These are phyloP conservation scores for Biscutella laevigata DNA, from an alignment of 441 rosid genomes.

Conservation along the genomic window DNA sequence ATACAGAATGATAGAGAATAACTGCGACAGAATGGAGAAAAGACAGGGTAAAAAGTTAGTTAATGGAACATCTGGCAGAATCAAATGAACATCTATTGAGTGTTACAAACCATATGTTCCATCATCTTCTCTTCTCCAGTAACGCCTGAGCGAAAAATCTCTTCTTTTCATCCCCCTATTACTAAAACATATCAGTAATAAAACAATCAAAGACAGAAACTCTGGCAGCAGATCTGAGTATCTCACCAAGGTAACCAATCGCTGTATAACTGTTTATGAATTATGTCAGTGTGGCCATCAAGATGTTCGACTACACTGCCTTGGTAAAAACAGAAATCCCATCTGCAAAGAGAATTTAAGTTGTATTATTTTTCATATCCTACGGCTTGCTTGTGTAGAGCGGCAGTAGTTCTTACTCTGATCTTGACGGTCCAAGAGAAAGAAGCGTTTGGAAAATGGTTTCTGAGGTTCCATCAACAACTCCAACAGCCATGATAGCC, in stretches of 20 bases:
- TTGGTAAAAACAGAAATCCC: constrained; percentile 96
- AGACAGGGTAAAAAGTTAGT: neutral
- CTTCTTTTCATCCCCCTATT: constrained; percentile 83
- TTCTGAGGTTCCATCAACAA: constrained; percentile 91
- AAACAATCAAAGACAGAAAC: constrained; percentile 13
- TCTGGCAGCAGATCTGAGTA: constrained; percentile 10
- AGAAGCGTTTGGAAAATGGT: constrained; percentile 85
- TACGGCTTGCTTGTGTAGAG: neutral
- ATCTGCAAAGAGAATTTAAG: constrained; percentile 45
- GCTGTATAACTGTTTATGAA: constrained; percentile 76
- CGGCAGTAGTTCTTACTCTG: constrained; percentile 58
- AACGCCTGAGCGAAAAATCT: constrained; percentile 78
- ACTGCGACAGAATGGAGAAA: constrained; percentile 41
- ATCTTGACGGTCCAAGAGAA: constrained; percentile 96
- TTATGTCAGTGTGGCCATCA: constrained; percentile 90
- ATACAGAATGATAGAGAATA: constrained; percentile 86
- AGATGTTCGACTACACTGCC: constrained; percentile 88
- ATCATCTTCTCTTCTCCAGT: constrained; percentile 98
- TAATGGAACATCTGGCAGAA: neutral
- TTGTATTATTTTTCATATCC: neutral
- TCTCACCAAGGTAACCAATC: constrained; percentile 91
- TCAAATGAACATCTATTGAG: constrained; percentile 9
- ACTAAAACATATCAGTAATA: constrained; percentile 12
- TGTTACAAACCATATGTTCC: constrained; percentile 75
- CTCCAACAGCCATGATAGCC: constrained; percentile 97